phyloP scores from a whole-genome alignment of 1,284 basidiomycete species.

The Mycena citricolor region DNA sequence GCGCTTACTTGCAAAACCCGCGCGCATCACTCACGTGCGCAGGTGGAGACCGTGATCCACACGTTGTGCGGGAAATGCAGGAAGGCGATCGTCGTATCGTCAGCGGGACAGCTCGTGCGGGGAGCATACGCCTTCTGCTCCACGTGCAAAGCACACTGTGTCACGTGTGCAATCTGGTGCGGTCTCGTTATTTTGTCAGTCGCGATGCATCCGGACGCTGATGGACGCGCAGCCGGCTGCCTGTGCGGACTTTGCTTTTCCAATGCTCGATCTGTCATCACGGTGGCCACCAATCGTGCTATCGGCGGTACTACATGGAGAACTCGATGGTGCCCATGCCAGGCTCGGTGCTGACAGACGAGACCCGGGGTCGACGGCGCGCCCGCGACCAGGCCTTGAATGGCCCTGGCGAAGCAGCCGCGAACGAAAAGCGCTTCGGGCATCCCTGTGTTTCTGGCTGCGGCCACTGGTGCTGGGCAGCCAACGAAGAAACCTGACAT shows the following conservation, averaged over 20 bases:
- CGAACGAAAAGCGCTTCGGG: conserved; percentile 33
- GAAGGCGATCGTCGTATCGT: conserved; percentile 54
- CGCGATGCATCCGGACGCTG: conserved; percentile 9
- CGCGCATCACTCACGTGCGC: not conserved
- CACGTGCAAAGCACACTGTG: conserved; percentile 48
- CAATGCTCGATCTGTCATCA: conserved; percentile 73
- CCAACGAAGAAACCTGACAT: conserved; percentile 22
- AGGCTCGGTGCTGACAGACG: conserved; percentile 26
- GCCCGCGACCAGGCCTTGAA: conserved; percentile 28
- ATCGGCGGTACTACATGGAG: conserved; percentile 58
- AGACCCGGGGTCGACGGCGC: conserved; percentile 24
- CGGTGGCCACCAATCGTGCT: conserved; percentile 76
- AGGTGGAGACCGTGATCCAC: conserved; percentile 71
- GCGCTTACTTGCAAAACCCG: conserved; percentile 18
- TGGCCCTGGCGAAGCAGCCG: conserved; percentile 2
- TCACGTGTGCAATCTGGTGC: conserved; percentile 71
- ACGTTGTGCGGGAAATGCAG: conserved; percentile 64
- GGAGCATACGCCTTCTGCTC: conserved; percentile 53
- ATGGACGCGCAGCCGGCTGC: conserved; percentile 56
- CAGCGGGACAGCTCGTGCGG: conserved; percentile 31
- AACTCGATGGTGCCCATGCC: conserved; percentile 51
- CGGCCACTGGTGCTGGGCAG: conserved; percentile 64
- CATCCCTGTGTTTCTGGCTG: conserved; percentile 66
- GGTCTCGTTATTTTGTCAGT: conserved; percentile 25
- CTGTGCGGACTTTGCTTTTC: conserved; percentile 65